Evolutionary conservation across 2,329 filamentous ascomycete genomes (phyloP).

Genomic region (Aureobasidium sp.): DNA sequence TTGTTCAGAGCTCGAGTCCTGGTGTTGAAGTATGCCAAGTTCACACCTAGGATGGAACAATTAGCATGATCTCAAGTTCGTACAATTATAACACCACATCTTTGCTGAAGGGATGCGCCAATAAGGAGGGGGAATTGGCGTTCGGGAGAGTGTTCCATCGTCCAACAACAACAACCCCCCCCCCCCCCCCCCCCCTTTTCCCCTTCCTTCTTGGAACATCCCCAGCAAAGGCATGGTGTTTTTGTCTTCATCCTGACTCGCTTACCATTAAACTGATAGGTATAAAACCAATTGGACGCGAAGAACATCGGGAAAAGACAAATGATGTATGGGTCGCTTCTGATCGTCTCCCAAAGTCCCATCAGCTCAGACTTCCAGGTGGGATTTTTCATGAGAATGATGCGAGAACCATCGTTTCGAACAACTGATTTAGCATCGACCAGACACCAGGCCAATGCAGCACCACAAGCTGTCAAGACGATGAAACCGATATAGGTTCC

Average conservation of each 20-base stretch:
- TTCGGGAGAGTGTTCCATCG: no score
- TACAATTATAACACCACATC: no score
- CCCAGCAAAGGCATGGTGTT: no score
- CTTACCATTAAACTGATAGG: slow-evolving; percentile 53
- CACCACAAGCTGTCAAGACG: slow-evolving; percentile 68
- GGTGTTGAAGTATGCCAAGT: slow-evolving; percentile 61
- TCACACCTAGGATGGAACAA: slow-evolving; percentile 38
- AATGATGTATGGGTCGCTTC: slow-evolving; percentile 62
- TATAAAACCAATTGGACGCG: slow-evolving; percentile 71
- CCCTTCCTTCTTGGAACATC: no score
- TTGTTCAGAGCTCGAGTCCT: slow-evolving; percentile 70
- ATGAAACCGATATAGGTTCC: slow-evolving; percentile 87
- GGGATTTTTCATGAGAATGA: slow-evolving; percentile 86
- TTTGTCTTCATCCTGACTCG: no score
- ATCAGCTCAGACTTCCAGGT: slow-evolving; percentile 72
- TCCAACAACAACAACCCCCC: no score
- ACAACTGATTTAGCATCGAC: slow-evolving; percentile 64
- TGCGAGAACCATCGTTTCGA: slow-evolving; percentile 65
- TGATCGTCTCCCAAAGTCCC: slow-evolving; percentile 67
- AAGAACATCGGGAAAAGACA: slow-evolving; percentile 76
- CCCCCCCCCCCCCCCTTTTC: no score
- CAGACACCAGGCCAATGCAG: slow-evolving; percentile 59
- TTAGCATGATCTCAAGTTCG: no score
- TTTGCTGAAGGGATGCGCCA: no score
- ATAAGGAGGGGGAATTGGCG: no score